phyloP scores from a whole-genome alignment of 2,329 filamentous ascomycete species.

The Alternaria viburni region DNA sequence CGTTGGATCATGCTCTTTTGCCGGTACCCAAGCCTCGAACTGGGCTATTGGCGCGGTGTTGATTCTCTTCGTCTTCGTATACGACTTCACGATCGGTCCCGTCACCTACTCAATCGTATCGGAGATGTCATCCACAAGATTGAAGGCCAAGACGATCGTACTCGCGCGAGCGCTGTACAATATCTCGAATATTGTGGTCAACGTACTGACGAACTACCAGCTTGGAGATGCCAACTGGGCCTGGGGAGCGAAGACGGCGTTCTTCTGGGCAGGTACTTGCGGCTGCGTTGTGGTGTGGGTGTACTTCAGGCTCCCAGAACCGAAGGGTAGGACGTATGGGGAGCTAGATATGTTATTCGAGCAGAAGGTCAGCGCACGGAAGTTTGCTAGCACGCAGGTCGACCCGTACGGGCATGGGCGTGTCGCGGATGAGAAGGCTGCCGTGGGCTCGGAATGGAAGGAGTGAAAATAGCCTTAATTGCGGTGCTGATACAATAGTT shows the following conservation, averaged over 20 bases:
- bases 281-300: slow-evolving; percentile 79
- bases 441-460: slow-evolving; percentile 17
- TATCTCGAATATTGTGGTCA: slow-evolving; percentile 78
- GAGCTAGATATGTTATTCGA: slow-evolving; percentile 86
- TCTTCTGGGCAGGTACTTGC: slow-evolving; percentile 83
- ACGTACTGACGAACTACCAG: slow-evolving; percentile 68
- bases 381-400: slow-evolving; percentile 28
- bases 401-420: slow-evolving; percentile 23
- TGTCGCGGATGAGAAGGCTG: slow-evolving; percentile 15
- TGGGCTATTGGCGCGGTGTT: slow-evolving; percentile 43
- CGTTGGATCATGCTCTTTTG: slow-evolving; percentile 78
- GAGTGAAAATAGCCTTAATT: slow-evolving; percentile 5
- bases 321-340: slow-evolving; percentile 77
- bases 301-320: slow-evolving; percentile 80
- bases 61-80: slow-evolving; percentile 65
- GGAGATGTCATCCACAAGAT: slow-evolving; percentile 78
- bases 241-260: slow-evolving; percentile 83
- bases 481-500: neutral
- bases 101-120: slow-evolving; percentile 87
- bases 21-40: slow-evolving; percentile 54
- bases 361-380: slow-evolving; percentile 34
- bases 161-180: slow-evolving; percentile 78
- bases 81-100: slow-evolving; percentile 85
- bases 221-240: slow-evolving; percentile 68
- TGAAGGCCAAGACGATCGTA: slow-evolving; percentile 90